These are phyloP conservation scores for Microthlaspi erraticum DNA, from an alignment of 345 rosid genomes.

Conservation along the genomic window DNA sequence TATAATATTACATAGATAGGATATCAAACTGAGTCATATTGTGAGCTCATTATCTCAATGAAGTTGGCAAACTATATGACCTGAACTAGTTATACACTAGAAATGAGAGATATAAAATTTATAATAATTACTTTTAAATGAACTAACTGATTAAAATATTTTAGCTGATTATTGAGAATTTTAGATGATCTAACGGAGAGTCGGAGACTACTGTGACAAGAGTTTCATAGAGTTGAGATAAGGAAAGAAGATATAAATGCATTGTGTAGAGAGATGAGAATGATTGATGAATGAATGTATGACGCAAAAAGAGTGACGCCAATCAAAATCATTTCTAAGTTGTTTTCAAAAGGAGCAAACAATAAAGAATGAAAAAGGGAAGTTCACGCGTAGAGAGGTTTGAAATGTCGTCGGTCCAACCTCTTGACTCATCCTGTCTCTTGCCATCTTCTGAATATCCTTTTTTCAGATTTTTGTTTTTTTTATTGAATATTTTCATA, in stretches of 20 bases:
- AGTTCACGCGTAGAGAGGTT: constrained; percentile 46
- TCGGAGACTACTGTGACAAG: no score
- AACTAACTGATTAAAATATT: no score
- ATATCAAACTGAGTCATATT: neutral
- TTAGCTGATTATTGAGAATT: no score
- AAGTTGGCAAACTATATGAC: no score
- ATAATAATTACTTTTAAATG: no score
- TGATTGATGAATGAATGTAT: constrained; percentile 5
- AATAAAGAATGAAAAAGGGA: neutral
- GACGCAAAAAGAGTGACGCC: constrained; percentile 27
- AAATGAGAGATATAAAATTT: no score
- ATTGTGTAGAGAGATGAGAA: neutral
- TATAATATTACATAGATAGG: neutral
- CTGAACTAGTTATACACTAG: no score
- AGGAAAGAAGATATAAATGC: no score
- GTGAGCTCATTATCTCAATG: neutral
- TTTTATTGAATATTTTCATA: no score
- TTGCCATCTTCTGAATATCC: neutral
- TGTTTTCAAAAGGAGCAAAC: neutral
- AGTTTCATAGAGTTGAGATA: no score
- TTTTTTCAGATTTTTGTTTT: neutral
- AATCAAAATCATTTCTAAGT: neutral
- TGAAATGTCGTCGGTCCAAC: constrained; percentile 46
- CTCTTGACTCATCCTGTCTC: constrained; percentile 28
- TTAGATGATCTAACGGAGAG: no score